Conservation (phyloP, 139 green algal species). For the Chlorella sp. region DNA sequence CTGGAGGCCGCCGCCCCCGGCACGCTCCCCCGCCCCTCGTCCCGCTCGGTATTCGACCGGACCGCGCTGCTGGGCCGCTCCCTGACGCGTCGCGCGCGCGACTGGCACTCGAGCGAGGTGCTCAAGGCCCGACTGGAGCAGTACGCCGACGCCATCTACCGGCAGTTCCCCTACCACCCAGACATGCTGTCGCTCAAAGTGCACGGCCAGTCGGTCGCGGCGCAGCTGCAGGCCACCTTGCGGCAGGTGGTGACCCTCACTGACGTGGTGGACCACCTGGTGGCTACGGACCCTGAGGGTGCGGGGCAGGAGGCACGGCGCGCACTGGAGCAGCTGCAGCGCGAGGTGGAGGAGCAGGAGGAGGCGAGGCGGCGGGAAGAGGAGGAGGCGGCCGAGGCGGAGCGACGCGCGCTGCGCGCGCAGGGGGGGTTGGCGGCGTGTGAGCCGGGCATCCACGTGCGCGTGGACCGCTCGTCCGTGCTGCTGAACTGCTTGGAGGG, state of each 20-base stretch:
- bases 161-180: constrained; percentile 1
- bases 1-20: not conserved
- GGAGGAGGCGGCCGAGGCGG: not conserved
- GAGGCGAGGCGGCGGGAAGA: not conserved
- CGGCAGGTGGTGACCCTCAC: not conserved
- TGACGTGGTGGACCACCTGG: not conserved
- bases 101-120: not conserved
- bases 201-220: not conserved
- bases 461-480: not conserved
- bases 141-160: constrained; percentile 1
- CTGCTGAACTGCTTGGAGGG: not conserved
- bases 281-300: not conserved
- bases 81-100: not conserved
- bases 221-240: not conserved
- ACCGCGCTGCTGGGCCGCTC: not conserved
- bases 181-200: not conserved
- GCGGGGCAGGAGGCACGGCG: no score
- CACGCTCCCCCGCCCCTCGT: not conserved
- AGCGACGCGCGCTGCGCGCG: not conserved
- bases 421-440: not conserved
- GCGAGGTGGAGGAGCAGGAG: not conserved
- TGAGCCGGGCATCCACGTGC: not conserved
- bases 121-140: not conserved
- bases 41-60: not conserved
- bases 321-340: not conserved